A percentile compares a stretch with the other conserved stretches of the same genome.
phyloP scores from a whole-genome alignment of 2,329 filamentous ascomycete genomes.

The Moelleriella libera region DNA sequence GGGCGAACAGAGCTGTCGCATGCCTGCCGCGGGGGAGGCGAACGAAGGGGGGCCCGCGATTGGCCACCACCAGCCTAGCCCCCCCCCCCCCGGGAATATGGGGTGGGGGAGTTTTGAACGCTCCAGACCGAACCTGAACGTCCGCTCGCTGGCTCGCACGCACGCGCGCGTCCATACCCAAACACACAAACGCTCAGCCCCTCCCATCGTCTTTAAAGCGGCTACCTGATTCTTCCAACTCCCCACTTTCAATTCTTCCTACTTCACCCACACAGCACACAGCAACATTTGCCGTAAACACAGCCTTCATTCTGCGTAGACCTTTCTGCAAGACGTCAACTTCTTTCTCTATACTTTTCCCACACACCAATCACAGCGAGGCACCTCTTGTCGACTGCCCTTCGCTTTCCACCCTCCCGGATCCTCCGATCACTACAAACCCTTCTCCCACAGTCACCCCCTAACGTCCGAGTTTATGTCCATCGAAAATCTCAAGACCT shows the following conservation, averaged over 20 bases:
- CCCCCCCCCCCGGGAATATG: too few species aligned
- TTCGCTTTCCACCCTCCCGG: conserved; percentile 34
- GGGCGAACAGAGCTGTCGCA: too few species aligned
- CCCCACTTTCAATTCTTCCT: conserved; percentile 2
- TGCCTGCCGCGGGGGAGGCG: too few species aligned
- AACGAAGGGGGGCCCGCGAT: too few species aligned
- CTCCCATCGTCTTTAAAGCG: not conserved
- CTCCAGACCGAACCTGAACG: too few species aligned
- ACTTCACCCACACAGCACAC: conserved; percentile 1
- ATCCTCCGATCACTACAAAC: conserved; percentile 18
- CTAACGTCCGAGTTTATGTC: conserved; percentile 83
- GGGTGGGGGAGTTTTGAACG: too few species aligned
- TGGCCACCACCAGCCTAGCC: too few species aligned
- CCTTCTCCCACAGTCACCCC: conserved; percentile 41
- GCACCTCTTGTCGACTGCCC: conserved; percentile 22
- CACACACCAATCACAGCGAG: conserved; percentile 24
- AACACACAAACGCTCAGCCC: not conserved
- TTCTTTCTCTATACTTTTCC: not conserved
- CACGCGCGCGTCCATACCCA: not conserved
- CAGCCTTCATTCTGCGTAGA: not conserved
- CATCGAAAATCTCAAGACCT: conserved; percentile 97
- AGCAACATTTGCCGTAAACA: conserved; percentile 3
- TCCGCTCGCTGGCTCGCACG: not conserved
- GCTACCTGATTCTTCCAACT: conserved; percentile 2
- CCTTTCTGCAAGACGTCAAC: too few species aligned